Base-by-base conservation (phyloP, 1,284 basidiomycete species). In the Malassezia japonica region DNA sequence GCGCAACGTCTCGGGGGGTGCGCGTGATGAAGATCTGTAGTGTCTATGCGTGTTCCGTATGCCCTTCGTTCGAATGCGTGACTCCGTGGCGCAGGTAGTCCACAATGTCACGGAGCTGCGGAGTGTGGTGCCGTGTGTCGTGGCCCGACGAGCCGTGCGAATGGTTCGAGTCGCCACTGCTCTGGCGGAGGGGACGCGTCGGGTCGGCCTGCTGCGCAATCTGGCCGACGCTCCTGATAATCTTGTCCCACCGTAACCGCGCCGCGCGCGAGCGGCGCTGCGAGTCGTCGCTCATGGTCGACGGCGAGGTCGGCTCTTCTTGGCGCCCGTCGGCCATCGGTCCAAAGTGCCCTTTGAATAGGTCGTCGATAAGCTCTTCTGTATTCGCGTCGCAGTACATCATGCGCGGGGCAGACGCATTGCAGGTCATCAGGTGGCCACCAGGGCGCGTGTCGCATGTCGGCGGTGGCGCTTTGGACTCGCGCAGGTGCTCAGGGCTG, bases 291-390 rank as follows among this genome's bases (percentile, higher is more conserved):
- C 10, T 21, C n/a, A n/a, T 29, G 21, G 25, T 4, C n/a, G 15
- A 20, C 9, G 37, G 31, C 27, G 28, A 20, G 21, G 18, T 27
- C 18, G 37, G 25, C 13, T 33, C 37, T 7, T 8, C 16, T 3
- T 29, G 6, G 12, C 37, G 44, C 10, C 41, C 12, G 38, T 52
- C 50, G 20, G 23, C 25, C 15, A 18, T 9, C 12, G 49, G 49
- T 6, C 42, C 49, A 0, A 45, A 27, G 10, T 37, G 21, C 20
- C 49, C 49, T 13, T 36, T n/a, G 34, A 51, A 38, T 9, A 51
- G 41, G 24, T 52, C 45, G 44, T 52, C 50, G 25, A 52, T 36
- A n/a, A 52, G 31, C 37, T 28, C 18, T 9, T 20, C 42, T 2
- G 49, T 38, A 29, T 45, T 40, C 36, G 33, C 32, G 21, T 39